Percentiles rank a stretch among this genome's conserved stretches.
Evolutionary conservation across 2,329 filamentous ascomycete genomes (phyloP).

Genomic region (Escovopsis sp.): DNA sequence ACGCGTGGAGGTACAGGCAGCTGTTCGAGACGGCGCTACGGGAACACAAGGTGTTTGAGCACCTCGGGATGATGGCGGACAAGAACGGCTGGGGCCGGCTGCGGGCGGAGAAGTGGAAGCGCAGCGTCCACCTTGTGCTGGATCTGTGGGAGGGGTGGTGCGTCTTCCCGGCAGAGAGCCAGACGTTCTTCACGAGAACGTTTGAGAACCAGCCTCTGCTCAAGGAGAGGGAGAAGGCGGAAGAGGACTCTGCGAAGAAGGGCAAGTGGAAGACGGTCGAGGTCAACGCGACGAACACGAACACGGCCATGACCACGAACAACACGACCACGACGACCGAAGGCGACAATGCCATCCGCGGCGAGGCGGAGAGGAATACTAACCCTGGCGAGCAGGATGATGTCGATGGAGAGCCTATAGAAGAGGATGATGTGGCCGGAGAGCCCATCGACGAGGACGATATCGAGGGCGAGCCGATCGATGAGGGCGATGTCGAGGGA

Average conservation of each 20-base stretch:
- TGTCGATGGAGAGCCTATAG: constrained; percentile 30
- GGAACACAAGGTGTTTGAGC: constrained; percentile 55
- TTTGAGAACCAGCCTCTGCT: constrained; percentile 55
- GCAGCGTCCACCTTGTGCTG: constrained; percentile 55
- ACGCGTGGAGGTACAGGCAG: constrained; percentile 75
- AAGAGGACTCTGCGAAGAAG: constrained; percentile 12
- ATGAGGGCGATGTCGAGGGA: constrained; percentile 21
- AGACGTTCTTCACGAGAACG: constrained; percentile 52
- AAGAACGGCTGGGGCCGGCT: constrained; percentile 65
- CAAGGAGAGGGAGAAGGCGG: constrained; percentile 17
- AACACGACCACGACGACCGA: constrained; percentile 3
- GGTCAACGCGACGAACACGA: constrained; percentile 8
- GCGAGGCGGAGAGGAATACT: constrained; percentile 22
- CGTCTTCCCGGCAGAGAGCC: constrained; percentile 58
- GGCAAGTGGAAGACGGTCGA: constrained; percentile 38
- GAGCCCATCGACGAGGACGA: constrained; percentile 34
- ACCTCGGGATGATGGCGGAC: constrained; percentile 58
- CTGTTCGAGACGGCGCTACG: constrained; percentile 63
- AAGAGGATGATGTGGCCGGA: constrained; percentile 25
- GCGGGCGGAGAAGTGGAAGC: constrained; percentile 72
- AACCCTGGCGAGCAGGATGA: constrained; percentile 32
- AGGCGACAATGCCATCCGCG: constrained; percentile 2
- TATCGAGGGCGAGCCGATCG: constrained; percentile 29
- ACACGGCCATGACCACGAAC: too few species aligned
- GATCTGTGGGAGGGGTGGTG: constrained; percentile 59